Conservation (phyloP, 2,329 filamentous ascomycete genomes). For the Hymenoscyphus salicellus region DNA sequence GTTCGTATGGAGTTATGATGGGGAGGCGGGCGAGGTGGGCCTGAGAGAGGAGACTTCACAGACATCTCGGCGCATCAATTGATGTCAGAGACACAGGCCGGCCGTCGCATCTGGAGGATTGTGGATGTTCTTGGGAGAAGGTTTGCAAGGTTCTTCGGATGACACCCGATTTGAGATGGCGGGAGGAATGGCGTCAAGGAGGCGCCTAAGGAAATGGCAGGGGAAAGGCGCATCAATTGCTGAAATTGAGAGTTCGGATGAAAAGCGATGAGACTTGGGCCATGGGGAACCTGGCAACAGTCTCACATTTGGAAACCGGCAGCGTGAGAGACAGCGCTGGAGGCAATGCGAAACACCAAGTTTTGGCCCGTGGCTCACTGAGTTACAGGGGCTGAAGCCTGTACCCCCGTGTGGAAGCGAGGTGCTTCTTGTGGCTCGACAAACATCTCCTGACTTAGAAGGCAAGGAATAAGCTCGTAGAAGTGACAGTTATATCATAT, state of each 20-base stretch:
- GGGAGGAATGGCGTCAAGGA: background rate
- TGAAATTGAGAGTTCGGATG: background rate
- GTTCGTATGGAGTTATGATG: background rate
- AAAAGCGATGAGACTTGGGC: background rate
- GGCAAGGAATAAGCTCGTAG: background rate
- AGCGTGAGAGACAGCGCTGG: background rate
- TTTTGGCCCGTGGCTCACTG: background rate
- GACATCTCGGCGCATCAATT: background rate
- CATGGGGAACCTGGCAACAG: background rate
- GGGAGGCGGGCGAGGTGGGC: background rate
- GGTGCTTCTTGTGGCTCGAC: background rate
- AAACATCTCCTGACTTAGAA: background rate
- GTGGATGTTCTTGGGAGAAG: background rate
- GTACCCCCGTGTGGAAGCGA: background rate
- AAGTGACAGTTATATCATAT: background rate
- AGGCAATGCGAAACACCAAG: background rate
- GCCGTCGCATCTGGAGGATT: background rate
- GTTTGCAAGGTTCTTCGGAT: conserved; percentile 3
- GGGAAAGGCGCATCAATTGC: background rate
- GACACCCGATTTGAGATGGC: background rate
- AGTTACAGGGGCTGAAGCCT: background rate
- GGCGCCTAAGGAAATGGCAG: background rate
- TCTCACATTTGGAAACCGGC: background rate
- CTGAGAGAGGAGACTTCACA: background rate
- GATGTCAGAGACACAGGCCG: background rate